Base-by-base conservation (phyloP, 331 rosid species). In the Prunus yedoensis region DNA sequence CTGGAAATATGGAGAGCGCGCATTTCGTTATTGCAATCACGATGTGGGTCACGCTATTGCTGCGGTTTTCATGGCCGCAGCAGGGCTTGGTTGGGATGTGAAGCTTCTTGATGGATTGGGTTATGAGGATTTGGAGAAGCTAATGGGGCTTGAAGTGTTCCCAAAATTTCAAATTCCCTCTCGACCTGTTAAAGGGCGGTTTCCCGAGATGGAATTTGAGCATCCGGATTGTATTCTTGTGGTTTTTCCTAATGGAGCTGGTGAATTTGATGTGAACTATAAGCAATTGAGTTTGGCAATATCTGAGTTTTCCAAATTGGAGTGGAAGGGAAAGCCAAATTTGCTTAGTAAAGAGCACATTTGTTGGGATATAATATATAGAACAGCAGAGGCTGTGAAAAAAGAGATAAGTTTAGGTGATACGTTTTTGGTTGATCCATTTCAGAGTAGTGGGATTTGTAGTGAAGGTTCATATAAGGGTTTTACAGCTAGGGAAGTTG, bases 1-100 rank as follows among this genome's bases (percentile, higher is more conserved):
- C 2, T 94, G 98, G 98, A 94, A 94, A 61, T 94, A 94, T 17
- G 98, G 98, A 3, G 98, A 94, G 79, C 90, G 98, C 1, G 97
- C 95, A 5, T 90, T 90, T 69, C 89, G 98, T 84, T 94, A 94
- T 45, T 91, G 97, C 63, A 90, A 91, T 72, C 99, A 94, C 73
- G 99, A 94, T 30, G 88, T 94, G 6, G 99, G 99, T 1, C 99
- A 91, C 9, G 97, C 97, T 28, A 84, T 91, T 73, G 99, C 84
- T 21, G 95, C 99, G 18, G 96, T 94, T 68, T 28, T 92, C 21
- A 78, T 90, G 83, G 95, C 97, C 3, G 97, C 97, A 1, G 99
- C 97, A 0, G 77, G 57, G 62, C 84, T 92, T 68, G 99, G 99
- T 12, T 92, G 96, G 97, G 96, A 94, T 66, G 99, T 90, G 83